phyloP scores from a whole-genome alignment of 371 early-diverging fungal species.

The Globomyces sp. region DNA sequence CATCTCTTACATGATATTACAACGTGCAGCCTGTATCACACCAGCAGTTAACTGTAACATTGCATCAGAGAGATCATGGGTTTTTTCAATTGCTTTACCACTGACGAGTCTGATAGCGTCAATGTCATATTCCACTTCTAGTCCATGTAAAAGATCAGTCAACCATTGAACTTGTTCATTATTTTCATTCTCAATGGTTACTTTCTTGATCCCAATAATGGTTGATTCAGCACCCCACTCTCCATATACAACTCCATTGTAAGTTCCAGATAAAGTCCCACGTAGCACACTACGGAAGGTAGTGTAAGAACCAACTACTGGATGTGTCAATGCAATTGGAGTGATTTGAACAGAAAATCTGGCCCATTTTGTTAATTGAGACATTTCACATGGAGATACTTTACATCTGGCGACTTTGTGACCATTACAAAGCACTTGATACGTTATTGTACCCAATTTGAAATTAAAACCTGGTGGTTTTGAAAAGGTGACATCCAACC shows the following conservation, averaged over 20 bases:
- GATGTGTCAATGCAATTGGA: slow-evolving; percentile 11
- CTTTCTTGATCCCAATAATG: slow-evolving; percentile 7
- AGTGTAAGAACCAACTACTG: slow-evolving; percentile 12
- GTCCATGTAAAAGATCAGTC: slow-evolving; percentile 9
- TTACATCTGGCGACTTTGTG: slow-evolving; percentile 9
- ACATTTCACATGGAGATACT: slow-evolving; percentile 8
- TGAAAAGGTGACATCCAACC: slow-evolving; percentile 16
- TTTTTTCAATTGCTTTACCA: background rate
- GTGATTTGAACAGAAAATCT: slow-evolving; percentile 11
- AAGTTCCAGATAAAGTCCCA: slow-evolving; percentile 18
- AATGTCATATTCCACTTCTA: slow-evolving; percentile 19
- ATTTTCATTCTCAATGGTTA: slow-evolving; percentile 19
- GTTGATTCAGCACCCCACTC: slow-evolving; percentile 22
- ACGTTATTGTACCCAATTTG: slow-evolving; percentile 10
- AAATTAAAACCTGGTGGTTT: slow-evolving; percentile 20
- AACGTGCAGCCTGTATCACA: no score
- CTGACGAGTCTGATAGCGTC: slow-evolving; percentile 16
- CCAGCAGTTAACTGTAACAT: background rate
- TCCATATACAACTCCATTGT: slow-evolving; percentile 21
- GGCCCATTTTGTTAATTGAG: background rate
- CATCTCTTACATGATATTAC: no score
- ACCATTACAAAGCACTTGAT: slow-evolving; percentile 16
- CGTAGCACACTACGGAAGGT: slow-evolving; percentile 14
- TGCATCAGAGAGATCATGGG: background rate
- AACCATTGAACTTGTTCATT: slow-evolving; percentile 14